Percentiles rank a stretch among this genome's conserved stretches.
Conservation (phyloP, 192 early-diverging fungal genomes). For the Chytriomyces sp. region DNA sequence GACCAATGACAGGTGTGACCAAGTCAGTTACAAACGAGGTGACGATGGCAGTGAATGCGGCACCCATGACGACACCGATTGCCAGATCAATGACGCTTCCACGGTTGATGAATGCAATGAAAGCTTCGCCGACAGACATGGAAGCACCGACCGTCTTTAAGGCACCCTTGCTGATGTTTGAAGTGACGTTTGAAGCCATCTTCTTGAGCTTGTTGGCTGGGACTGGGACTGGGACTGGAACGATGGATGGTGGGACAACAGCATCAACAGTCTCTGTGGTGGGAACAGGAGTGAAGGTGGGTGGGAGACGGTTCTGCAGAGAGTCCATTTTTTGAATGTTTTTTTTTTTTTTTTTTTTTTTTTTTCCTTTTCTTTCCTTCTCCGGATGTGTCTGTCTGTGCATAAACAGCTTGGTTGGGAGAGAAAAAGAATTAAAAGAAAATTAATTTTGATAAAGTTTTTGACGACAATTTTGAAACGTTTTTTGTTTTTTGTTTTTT, state of each 20-base stretch:
- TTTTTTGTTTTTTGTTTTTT: too few relatives aligned
- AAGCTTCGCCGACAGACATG: conserved; percentile 1
- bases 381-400: too few relatives aligned
- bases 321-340: background rate
- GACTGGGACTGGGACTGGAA: too few relatives aligned
- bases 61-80: conserved; percentile 68
- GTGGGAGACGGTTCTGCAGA: background rate
- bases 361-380: background rate
- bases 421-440: too few relatives aligned
- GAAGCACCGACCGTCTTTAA: background rate
- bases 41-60: conserved; percentile 63
- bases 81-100: background rate
- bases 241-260: background rate
- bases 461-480: too few relatives aligned
- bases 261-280: background rate
- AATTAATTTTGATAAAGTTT: too few relatives aligned
- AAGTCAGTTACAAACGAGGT: conserved; percentile 52
- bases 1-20: conserved; percentile 62
- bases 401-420: too few relatives aligned
- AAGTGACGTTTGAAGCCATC: background rate
- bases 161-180: background rate
- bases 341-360: background rate
- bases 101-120: conserved; percentile 18
- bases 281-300: background rate
- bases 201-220: background rate